Evolutionary conservation across 441 rosid genomes (phyloP).

Genomic region (Omphalea diandra): DNA sequence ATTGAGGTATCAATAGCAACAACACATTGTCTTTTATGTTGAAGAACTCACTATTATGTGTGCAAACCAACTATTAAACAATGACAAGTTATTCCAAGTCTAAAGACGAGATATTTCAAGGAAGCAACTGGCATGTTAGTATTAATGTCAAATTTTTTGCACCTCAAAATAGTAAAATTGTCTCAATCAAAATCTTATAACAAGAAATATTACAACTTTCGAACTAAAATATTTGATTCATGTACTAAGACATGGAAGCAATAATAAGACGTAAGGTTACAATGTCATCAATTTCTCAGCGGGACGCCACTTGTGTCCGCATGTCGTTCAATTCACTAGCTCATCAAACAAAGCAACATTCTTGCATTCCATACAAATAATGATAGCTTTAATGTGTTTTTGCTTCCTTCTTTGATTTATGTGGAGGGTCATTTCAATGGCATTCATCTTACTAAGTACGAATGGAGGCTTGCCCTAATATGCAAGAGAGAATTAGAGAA

Average conservation of each 20-base stretch:
- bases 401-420: neutral
- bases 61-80: too few relatives aligned
- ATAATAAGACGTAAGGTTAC: neutral
- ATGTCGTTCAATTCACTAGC: slow-evolving; percentile 9
- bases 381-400: slow-evolving; percentile 14
- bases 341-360: neutral
- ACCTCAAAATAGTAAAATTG: slow-evolving; percentile 15
- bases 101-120: slow-evolving; percentile 16
- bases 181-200: neutral
- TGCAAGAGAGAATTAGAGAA: too few relatives aligned
- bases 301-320: neutral
- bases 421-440: neutral
- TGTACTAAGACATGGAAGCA: slow-evolving; percentile 16
- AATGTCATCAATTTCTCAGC: neutral
- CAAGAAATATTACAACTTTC: neutral
- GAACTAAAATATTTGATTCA: slow-evolving; percentile 23
- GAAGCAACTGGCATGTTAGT: neutral
- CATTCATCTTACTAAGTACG: neutral
- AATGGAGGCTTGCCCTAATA: slow-evolving; percentile 22
- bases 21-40: too few relatives aligned
- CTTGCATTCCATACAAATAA: slow-evolving; percentile 4
- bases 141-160: slow-evolving; percentile 17
- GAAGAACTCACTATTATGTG: too few relatives aligned
- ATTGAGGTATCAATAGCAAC: too few relatives aligned
- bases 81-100: slow-evolving; percentile 26